Evolutionary conservation across 768 basidiomycete species (phyloP).

Genomic region (Chiua virens): DNA sequence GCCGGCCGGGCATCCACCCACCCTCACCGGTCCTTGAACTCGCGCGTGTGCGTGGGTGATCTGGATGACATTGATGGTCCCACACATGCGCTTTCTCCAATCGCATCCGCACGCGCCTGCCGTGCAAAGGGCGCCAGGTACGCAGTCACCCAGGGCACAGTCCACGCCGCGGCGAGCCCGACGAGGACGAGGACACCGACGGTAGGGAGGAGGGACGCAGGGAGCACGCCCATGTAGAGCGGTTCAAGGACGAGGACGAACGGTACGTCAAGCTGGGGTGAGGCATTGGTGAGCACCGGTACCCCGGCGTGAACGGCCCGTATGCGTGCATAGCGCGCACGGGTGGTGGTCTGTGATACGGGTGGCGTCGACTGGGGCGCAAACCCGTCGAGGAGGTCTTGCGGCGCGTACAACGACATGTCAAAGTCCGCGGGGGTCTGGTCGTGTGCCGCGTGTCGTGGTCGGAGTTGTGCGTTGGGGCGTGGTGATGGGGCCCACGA

Average conservation of each 20-base stretch:
- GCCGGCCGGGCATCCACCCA: too few relatives aligned
- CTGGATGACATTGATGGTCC: too few relatives aligned
- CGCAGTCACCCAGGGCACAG: slow-evolving; percentile 17
- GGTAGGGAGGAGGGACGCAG: slow-evolving; percentile 47
- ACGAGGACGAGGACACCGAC: slow-evolving; percentile 30
- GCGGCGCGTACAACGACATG: slow-evolving; percentile 40
- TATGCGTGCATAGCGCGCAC: slow-evolving; percentile 56
- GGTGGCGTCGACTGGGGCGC: slow-evolving; percentile 5
- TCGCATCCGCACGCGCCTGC: slow-evolving; percentile 27
- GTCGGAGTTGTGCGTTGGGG: too few relatives aligned
- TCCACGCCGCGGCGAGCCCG: slow-evolving; percentile 20
- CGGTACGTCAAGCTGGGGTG: too few relatives aligned
- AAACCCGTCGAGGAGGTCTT: slow-evolving; percentile 24
- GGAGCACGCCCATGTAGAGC: slow-evolving; percentile 56
- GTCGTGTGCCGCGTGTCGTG: too few relatives aligned
- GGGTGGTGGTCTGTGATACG: slow-evolving; percentile 24
- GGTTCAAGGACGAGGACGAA: slow-evolving; percentile 60
- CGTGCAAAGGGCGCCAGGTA: slow-evolving; percentile 21
- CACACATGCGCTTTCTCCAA: too few relatives aligned
- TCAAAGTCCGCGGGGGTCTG: slow-evolving; percentile 48
- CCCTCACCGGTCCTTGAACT: slow-evolving; percentile 22
- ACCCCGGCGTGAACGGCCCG: slow-evolving; percentile 55
- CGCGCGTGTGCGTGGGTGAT: background rate
- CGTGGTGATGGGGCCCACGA: too few relatives aligned
- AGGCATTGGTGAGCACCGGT: slow-evolving; percentile 8